Conservation (phyloP, 1,139 yeast genomes). For the Schizosaccharomyces versatilis region DNA sequence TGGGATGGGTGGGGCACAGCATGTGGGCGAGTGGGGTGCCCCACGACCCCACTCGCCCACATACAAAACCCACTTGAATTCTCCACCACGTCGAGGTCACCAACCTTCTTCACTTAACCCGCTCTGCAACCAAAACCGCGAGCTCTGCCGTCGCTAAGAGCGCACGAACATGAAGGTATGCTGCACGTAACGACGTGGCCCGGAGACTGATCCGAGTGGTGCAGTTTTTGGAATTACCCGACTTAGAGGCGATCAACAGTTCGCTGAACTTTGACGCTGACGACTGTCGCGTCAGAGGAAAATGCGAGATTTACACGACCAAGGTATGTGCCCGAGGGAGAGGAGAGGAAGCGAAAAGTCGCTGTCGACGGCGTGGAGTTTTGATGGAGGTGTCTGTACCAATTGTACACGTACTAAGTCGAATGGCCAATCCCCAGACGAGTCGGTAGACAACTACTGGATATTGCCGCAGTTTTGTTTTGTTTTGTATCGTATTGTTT, state of each 20-base stretch:
- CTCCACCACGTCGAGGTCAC: too few species aligned
- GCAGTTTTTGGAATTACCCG: constrained; percentile 78
- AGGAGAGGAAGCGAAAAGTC: neutral
- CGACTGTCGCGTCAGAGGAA: constrained; percentile 76
- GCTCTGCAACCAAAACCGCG: neutral
- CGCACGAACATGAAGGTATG: neutral
- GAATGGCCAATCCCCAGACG: neutral
- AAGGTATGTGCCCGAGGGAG: constrained; percentile 21
- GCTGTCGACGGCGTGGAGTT: neutral
- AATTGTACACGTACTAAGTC: neutral
- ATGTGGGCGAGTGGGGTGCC: too few species aligned
- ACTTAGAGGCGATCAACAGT: constrained; percentile 70
- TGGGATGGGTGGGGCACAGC: too few species aligned
- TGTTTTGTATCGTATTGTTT: too few species aligned
- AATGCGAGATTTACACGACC: constrained; percentile 83
- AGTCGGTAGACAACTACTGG: constrained; percentile 16
- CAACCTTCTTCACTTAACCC: too few species aligned
- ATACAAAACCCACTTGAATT: too few species aligned
- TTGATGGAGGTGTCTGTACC: too few species aligned
- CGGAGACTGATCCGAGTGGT: neutral
- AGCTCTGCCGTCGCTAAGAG: neutral
- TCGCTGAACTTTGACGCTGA: constrained; percentile 68
- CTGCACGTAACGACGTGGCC: neutral
- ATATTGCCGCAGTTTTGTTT: constrained; percentile 32
- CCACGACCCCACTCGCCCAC: too few species aligned